A percentile compares a stretch with the other conserved stretches of the same genome.
Evolutionary conservation across 106 monocot genomes (phyloP).

Genomic region (Dendrobium huoshanense): DNA sequence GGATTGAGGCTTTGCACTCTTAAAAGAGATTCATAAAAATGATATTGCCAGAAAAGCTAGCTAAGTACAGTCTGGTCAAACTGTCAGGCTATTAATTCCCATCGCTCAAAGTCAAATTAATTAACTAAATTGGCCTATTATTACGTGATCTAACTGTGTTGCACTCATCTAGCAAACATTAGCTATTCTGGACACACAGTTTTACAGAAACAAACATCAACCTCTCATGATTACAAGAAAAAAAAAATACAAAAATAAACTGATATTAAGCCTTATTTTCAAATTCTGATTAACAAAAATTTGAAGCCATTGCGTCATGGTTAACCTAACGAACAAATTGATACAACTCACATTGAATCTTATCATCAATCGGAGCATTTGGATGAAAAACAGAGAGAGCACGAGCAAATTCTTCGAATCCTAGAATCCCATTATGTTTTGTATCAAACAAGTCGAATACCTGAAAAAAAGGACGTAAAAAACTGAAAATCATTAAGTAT

Average conservation of each 20-base stretch:
- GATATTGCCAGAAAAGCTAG: background rate
- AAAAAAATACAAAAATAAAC: background rate
- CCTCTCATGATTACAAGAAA: background rate
- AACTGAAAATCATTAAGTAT: background rate
- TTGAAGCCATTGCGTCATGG: background rate
- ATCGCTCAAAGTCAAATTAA: background rate
- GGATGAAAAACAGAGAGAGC: constrained; percentile 94
- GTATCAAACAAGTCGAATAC: constrained; percentile 95
- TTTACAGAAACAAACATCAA: background rate
- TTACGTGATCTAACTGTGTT: background rate
- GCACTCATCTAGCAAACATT: background rate
- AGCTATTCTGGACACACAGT: background rate
- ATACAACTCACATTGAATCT: constrained; percentile 72
- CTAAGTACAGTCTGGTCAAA: background rate
- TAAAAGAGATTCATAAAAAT: background rate
- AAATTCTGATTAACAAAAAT: background rate
- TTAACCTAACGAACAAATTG: background rate
- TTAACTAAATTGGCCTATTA: background rate
- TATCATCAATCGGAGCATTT: constrained; percentile 83
- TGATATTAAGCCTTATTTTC: background rate
- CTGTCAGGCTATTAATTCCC: background rate
- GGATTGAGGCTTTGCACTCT: background rate
- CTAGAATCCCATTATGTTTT: constrained; percentile 86
- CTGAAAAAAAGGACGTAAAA: constrained; percentile 26
- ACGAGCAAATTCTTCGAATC: constrained; percentile 91